A percentile compares a stretch with the other conserved stretches of the same genome.
Conservation (phyloP, 345 rosid species). For the Psidium guajava region DNA sequence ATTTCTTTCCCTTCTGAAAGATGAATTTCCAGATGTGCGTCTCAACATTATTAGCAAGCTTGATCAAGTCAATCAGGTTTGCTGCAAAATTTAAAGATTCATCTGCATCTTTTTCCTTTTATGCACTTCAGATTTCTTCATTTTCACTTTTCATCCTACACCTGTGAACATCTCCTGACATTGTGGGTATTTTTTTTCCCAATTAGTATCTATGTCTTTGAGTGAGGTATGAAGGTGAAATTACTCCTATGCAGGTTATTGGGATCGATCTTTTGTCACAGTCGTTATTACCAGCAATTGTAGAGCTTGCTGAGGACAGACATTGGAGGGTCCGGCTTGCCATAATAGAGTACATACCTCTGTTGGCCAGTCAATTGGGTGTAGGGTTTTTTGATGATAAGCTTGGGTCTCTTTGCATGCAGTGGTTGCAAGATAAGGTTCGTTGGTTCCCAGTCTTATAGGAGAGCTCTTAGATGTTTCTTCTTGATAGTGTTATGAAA, state of each 20-base stretch:
- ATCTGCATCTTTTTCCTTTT: background rate
- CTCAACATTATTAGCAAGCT: slow-evolving; percentile 95
- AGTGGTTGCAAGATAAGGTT: slow-evolving; percentile 97
- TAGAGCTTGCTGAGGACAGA: slow-evolving; percentile 96
- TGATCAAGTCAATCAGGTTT: slow-evolving; percentile 97
- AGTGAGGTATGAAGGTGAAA: background rate
- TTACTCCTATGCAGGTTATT: slow-evolving; percentile 46
- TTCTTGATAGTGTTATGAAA: background rate
- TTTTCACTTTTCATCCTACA: background rate
- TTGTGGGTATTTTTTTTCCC: background rate
- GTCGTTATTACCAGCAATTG: slow-evolving; percentile 88
- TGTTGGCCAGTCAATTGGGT: slow-evolving; percentile 90
- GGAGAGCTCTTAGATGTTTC: background rate
- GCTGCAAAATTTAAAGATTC: slow-evolving; percentile 1
- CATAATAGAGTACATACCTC: slow-evolving; percentile 89
- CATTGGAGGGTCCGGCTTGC: slow-evolving; percentile 98
- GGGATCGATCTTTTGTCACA: slow-evolving; percentile 94
- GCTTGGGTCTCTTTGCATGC: slow-evolving; percentile 96
- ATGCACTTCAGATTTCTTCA: background rate
- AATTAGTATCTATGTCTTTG: background rate
- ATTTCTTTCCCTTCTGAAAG: slow-evolving; percentile 88
- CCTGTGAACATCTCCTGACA: background rate
- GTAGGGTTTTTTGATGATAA: slow-evolving; percentile 88
- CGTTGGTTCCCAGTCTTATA: background rate
- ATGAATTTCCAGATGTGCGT: slow-evolving; percentile 95